Base-by-base conservation (phyloP, 2,329 filamentous ascomycete genomes). In the Xylariales sp. region DNA sequence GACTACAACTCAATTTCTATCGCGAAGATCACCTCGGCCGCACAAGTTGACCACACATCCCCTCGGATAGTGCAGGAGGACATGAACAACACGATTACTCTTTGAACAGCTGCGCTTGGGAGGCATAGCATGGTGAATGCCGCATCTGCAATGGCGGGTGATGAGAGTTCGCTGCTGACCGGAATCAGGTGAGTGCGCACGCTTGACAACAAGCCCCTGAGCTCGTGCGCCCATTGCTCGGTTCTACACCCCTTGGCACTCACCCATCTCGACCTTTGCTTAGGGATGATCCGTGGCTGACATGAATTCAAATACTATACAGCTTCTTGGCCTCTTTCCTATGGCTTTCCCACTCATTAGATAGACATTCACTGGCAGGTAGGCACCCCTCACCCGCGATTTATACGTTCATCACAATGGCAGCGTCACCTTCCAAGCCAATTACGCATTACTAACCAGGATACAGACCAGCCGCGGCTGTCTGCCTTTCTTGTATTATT, bases 401-500 rank as follows among this genome's bases (percentile, higher is more conserved):
- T 6, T 23, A 18, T 33, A 6, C 14, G 14, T 18, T 18, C n/a
- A 14, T 6, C 18, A 17, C 4, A 13, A 11, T 30, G 28, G 15
- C 7, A 10, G 7, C 7, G 14, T 10, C 14, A 10, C 28, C 8
- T 7, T 30, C 16, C 8, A 11, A 7, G 14, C 8, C 16, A 30
- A 30, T 15, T 15, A 16, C 28, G 7, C 10, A 11, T 30, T 11
- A 16, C 28, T 30, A 15, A 30, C 14, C 8, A 15, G 4, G 6
- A 8, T 29, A n/a, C 17, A 76, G 73, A 72, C 47, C 63, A 66
- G 29, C 72, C 71, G 1, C 63, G 67, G 11, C 54, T 74, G 15
- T 76, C 72, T 15, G 65, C 63, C 8, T 55, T 69, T 18, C 53
- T 74, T 12, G 55, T 75, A 7, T 56, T 76, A 13, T 50, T 74